A percentile compares a stretch with the other conserved stretches of the same genome.
Conservation (phyloP, 805 yeast species). For the Ogataea paraovalis region DNA sequence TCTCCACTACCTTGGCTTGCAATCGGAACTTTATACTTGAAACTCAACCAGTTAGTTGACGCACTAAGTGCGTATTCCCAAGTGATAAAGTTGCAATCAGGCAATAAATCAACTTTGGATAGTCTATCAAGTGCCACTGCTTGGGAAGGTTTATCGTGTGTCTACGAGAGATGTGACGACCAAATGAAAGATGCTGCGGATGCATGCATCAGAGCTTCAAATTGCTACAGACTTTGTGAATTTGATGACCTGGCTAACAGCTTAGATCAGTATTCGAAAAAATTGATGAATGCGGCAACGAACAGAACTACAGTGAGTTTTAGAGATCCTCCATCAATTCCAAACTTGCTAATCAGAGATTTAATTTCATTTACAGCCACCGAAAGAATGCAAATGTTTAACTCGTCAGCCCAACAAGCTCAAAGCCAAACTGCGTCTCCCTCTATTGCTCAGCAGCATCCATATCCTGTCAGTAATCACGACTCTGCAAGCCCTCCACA, state of each 20-base stretch:
- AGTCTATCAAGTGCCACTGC: slow-evolving; percentile 46
- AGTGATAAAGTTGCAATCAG: slow-evolving; percentile 50
- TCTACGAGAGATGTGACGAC: slow-evolving; percentile 60
- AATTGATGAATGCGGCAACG: slow-evolving; percentile 38
- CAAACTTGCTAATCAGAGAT: slow-evolving; percentile 38
- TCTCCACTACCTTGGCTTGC: slow-evolving; percentile 66
- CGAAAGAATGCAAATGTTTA: slow-evolving; percentile 35
- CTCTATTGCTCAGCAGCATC: not conserved
- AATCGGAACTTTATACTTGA: slow-evolving; percentile 57
- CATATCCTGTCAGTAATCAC: not conserved
- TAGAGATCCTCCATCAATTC: slow-evolving; percentile 46
- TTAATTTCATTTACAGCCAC: slow-evolving; percentile 39
- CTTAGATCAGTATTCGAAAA: slow-evolving; percentile 42
- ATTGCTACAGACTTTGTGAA: slow-evolving; percentile 45
- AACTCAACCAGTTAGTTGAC: slow-evolving; percentile 57
- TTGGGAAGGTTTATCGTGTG: slow-evolving; percentile 63
- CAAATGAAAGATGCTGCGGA: slow-evolving; percentile 58
- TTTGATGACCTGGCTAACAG: slow-evolving; percentile 38
- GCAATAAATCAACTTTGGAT: slow-evolving; percentile 36
- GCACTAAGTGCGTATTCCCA: slow-evolving; percentile 66
- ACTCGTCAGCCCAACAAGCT: not conserved
- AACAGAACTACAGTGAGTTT: slow-evolving; percentile 44
- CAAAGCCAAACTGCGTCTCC: not conserved
- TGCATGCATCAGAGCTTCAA: slow-evolving; percentile 50
- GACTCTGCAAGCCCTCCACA: not conserved